Evolutionary conservation across 208 protist genomes (phyloP), one percentile per base, ranked within the genome.

Genomic region (Acanthamoeba castellanii): DNA sequence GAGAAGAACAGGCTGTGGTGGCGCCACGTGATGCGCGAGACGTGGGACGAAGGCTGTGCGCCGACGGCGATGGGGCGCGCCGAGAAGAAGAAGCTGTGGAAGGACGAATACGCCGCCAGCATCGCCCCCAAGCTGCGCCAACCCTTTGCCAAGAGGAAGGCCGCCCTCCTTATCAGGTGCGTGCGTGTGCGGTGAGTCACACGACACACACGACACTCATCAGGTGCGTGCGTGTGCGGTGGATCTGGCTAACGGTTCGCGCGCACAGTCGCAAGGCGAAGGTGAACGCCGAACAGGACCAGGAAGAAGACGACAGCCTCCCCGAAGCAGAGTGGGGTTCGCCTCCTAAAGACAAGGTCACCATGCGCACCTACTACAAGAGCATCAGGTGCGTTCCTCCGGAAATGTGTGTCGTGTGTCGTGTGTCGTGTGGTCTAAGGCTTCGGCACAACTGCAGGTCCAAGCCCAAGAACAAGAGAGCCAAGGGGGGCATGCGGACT

Each of bases 311-410:
- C 13, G 72, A 81, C 16, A 34, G 34, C 37, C 72, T 81, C 16
- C 72, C 72, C 5, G 72, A 42, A 25, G 30, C 20, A 6, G 34
- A 47, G 20, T 81, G 72, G 72, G 72, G 72, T 47, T 34, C 72
- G 8, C 72, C 72, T 47, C 27, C 20, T 0, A 81, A 50, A 6
- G 72, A 81, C 72, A 81, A 81, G 72, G 30, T 50, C 37, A 81
- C 72, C 72, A 81, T 81, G 72, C 72, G 72, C 20, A 32, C 34
- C 72, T 81, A 81, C 72, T 81, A 81, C 72, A 81, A 81, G 72
- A 81, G 72, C 37, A 81, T 81, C 30, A 42, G 72, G 68, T 74
- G 68, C 0, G 68, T 27, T 13, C 68, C 13, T 14, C 8, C 18
- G n/a, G n/a, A n/a, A n/a, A n/a, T n/a, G n/a, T n/a, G n/a, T n/a